A percentile compares a stretch with the other conserved stretches of the same genome.
phyloP scores from a whole-genome alignment of 2,329 filamentous ascomycete genomes.

The Sordariomycetes sp. region DNA sequence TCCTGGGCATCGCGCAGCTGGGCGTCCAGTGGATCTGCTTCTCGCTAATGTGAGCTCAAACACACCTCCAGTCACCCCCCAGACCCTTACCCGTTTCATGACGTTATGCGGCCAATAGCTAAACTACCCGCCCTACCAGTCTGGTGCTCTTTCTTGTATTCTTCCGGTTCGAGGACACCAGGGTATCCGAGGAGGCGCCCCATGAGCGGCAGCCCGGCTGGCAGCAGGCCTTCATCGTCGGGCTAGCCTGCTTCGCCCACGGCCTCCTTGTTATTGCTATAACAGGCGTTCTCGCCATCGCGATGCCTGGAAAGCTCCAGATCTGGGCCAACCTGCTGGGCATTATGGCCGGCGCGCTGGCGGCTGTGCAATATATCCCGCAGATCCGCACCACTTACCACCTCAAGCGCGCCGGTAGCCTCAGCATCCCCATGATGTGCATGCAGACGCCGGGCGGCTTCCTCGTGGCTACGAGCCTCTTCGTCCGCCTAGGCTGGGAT shows the following conservation, averaged over 20 bases:
- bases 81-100: neutral
- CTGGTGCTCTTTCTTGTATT: slow-evolving; percentile 90
- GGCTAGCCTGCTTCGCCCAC: slow-evolving; percentile 62
- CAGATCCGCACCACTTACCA: slow-evolving; percentile 89
- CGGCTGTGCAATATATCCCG: slow-evolving; percentile 84
- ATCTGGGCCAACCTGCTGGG: slow-evolving; percentile 81
- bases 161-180: slow-evolving; percentile 59
- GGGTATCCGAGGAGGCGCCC: slow-evolving; percentile 36
- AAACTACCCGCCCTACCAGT: slow-evolving; percentile 35
- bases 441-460: slow-evolving; percentile 93
- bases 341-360: slow-evolving; percentile 65
- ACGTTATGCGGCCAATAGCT: slow-evolving; percentile 8
- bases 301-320: slow-evolving; percentile 52
- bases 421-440: slow-evolving; percentile 96
- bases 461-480: slow-evolving; percentile 78
- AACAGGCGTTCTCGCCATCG: slow-evolving; percentile 55
- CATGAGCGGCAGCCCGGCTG: slow-evolving; percentile 51
- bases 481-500: slow-evolving; percentile 62
- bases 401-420: slow-evolving; percentile 75
- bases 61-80: neutral
- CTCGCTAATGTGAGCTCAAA: slow-evolving; percentile 64
- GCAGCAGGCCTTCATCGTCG: slow-evolving; percentile 69
- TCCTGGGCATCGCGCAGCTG: slow-evolving; percentile 85
- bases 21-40: slow-evolving; percentile 90
- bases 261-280: slow-evolving; percentile 61